Evolutionary conservation across 371 early-diverging fungal species (phyloP).

Genomic region (Mucor racemosus): DNA sequence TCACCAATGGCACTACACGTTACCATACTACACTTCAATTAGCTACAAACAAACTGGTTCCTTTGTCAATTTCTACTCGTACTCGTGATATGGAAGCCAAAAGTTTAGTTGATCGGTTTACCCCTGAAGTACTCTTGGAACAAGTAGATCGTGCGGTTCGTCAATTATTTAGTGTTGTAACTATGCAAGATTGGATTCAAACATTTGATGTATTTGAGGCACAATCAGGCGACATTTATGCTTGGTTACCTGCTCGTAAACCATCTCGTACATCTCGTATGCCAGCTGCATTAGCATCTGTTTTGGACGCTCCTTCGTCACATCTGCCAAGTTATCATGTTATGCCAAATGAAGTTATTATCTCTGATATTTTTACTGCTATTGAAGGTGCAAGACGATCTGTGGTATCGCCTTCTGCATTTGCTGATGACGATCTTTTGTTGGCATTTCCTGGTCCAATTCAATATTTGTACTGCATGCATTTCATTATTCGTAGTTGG

Average conservation of each 20-base stretch:
- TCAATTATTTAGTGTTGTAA: constrained; percentile 60
- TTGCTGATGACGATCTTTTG: constrained; percentile 54
- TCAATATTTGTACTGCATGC: constrained; percentile 71
- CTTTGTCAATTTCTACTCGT: constrained; percentile 26
- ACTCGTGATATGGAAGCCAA: constrained; percentile 20
- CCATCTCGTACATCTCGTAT: constrained; percentile 39
- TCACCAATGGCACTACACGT: constrained; percentile 29
- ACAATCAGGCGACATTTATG: constrained; percentile 71
- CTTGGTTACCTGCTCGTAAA: constrained; percentile 74
- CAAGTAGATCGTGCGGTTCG: constrained; percentile 42
- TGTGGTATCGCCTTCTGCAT: constrained; percentile 42
- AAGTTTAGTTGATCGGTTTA: constrained; percentile 33
- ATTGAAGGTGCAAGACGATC: constrained; percentile 58
- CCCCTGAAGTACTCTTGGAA: constrained; percentile 35
- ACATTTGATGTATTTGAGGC: constrained; percentile 73
- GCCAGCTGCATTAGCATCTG: constrained; percentile 47
- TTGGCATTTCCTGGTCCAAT: constrained; percentile 72
- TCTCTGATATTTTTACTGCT: constrained; percentile 73
- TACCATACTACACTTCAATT: constrained; percentile 27
- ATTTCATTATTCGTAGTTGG: constrained; percentile 77
- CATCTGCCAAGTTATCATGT: constrained; percentile 35
- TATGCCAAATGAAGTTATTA: constrained; percentile 53
- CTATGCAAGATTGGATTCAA: constrained; percentile 76
- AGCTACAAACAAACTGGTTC: constrained; percentile 23
- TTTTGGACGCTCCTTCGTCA: constrained; percentile 34